Evolutionary conservation across 2,329 filamentous ascomycete genomes (phyloP).

Genomic region (Phyllosticta paracitricarpa): DNA sequence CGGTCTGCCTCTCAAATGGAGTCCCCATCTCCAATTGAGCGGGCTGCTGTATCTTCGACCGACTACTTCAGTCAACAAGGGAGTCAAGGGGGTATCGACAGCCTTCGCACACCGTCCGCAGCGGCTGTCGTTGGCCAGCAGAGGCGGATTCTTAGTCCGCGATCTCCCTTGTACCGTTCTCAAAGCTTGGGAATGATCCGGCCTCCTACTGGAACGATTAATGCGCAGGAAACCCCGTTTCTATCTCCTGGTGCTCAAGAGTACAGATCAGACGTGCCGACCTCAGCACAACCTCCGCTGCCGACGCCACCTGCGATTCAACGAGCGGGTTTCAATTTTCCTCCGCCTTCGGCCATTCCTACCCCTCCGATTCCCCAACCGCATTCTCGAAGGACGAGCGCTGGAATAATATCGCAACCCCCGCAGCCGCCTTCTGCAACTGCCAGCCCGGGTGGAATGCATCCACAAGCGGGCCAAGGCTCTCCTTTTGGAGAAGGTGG

Average conservation of each 20-base stretch:
- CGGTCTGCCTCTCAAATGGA: conserved; percentile 36
- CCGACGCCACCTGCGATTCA: conserved; percentile 35
- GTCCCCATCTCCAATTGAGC: conserved; percentile 29
- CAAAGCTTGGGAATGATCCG: conserved; percentile 39
- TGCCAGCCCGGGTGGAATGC: conserved; percentile 38
- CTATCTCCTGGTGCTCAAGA: conserved; percentile 32
- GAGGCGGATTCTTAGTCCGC: conserved; percentile 46
- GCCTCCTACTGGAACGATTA: conserved; percentile 36
- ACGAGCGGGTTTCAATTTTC: conserved; percentile 25
- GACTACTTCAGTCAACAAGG: conserved; percentile 16
- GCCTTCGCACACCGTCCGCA: not conserved
- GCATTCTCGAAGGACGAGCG: conserved; percentile 30
- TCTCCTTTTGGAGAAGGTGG: conserved; percentile 17
- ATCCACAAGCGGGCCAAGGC: conserved; percentile 33
- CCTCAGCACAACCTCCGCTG: conserved; percentile 34
- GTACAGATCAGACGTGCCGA: conserved; percentile 30
- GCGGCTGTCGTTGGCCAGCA: conserved; percentile 8
- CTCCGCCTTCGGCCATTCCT: conserved; percentile 18
- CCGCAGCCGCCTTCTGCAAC: conserved; percentile 28
- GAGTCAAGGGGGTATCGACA: not conserved
- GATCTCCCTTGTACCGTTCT: conserved; percentile 45
- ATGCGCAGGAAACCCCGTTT: conserved; percentile 41
- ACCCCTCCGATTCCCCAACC: conserved; percentile 31
- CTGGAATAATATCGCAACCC: conserved; percentile 15
- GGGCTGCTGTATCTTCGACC: conserved; percentile 22